phyloP scores from a whole-genome alignment of 148 eudicot species.

The Persicaria maculosa region DNA sequence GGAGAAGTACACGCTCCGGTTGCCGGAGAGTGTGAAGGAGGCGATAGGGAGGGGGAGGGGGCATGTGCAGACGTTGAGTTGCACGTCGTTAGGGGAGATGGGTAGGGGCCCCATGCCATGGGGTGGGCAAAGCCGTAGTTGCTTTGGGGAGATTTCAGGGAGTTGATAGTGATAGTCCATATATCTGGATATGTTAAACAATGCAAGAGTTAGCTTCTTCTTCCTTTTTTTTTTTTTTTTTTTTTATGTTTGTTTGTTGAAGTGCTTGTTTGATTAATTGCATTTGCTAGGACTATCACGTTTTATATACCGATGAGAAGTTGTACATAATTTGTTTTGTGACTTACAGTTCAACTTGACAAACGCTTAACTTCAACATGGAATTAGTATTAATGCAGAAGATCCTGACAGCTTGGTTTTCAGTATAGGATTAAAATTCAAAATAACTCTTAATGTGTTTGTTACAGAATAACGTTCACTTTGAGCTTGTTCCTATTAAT shows the following conservation, averaged over 20 bases:
- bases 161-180: neutral
- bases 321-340: no score
- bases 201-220: no score
- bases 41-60: constrained; percentile 20
- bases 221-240: no score
- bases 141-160: constrained; percentile 11
- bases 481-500: no score
- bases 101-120: neutral
- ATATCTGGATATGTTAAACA: neutral
- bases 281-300: no score
- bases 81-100: constrained; percentile 39
- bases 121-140: neutral
- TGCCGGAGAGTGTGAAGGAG: constrained; percentile 39
- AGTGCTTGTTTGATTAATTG: no score
- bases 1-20: constrained; percentile 47
- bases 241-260: no score
- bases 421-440: no score
- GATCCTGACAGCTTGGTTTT: no score
- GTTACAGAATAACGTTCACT: neutral
- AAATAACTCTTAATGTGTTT: neutral
- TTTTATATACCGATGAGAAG: no score
- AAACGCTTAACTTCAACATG: no score
- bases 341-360: rapidly evolving
- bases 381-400: no score
- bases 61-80: constrained; percentile 37